Percentiles rank a stretch among this genome's conserved stretches.
These are phyloP conservation scores for Candida berthetii DNA, from an alignment of 805 yeast species.

Conservation along the genomic window DNA sequence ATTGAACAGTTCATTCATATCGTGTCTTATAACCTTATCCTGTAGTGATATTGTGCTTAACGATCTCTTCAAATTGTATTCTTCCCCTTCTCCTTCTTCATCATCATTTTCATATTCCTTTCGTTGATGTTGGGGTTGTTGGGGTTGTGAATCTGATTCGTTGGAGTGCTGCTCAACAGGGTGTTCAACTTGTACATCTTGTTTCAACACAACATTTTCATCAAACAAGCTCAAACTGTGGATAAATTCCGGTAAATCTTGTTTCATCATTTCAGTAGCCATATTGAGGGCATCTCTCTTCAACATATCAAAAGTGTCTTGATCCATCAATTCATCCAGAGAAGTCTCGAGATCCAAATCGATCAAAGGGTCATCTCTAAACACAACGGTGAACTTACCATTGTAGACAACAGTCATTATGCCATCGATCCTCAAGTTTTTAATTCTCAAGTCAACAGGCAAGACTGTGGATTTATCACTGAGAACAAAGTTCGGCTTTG, in stretches of 20 bases:
- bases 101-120: not conserved
- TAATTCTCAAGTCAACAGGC: slow-evolving; percentile 18
- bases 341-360: slow-evolving; percentile 18
- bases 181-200: too few relatives aligned
- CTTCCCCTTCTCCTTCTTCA: not conserved
- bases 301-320: slow-evolving; percentile 13
- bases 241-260: slow-evolving; percentile 16
- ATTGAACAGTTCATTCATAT: not conserved
- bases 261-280: slow-evolving; percentile 12
- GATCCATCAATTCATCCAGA: slow-evolving; percentile 20
- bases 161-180: too few relatives aligned
- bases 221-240: slow-evolving; percentile 8
- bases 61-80: not conserved
- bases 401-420: slow-evolving; percentile 15
- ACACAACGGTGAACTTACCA: slow-evolving; percentile 15
- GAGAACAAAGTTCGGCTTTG: slow-evolving; percentile 18
- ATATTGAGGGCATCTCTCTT: slow-evolving; percentile 14
- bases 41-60: not conserved
- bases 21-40: not conserved
- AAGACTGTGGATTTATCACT: slow-evolving; percentile 16
- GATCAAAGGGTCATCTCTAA: slow-evolving; percentile 17
- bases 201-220: slow-evolving; percentile 2
- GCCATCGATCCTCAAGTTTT: slow-evolving; percentile 12
- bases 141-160: too few relatives aligned
- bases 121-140: not conserved